A percentile compares a stretch with the other conserved stretches of the same genome.
Evolutionary conservation across 441 rosid species (phyloP).

Genomic region (Aleurites moluccanus): DNA sequence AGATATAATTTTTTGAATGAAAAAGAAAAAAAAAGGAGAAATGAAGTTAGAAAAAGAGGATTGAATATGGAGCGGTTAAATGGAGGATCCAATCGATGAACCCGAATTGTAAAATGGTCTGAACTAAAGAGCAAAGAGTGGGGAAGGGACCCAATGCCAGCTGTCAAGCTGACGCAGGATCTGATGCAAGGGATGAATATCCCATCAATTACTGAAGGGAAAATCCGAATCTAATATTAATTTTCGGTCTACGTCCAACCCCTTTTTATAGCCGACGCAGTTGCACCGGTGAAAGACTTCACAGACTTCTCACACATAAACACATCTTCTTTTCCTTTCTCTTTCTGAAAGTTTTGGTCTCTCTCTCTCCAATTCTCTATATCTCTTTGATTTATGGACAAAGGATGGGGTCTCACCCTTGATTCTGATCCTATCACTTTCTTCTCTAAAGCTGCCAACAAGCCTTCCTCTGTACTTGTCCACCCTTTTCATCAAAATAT

Average conservation of each 20-base stretch:
- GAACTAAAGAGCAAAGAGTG: no score
- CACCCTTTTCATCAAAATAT: constrained; percentile 9
- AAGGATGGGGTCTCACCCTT: constrained; percentile 75
- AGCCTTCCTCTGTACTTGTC: background rate
- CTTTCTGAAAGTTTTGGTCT: constrained; percentile 15
- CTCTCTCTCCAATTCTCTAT: constrained; percentile 14
- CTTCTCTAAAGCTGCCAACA: constrained; percentile 27
- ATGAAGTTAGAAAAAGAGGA: no score
- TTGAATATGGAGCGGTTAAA: no score
- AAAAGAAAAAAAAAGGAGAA: no score
- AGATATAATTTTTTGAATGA: no score
- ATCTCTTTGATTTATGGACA: constrained; percentile 61
- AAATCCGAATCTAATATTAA: constrained; percentile 12
- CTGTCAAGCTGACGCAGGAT: constrained; percentile 57
- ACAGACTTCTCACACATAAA: constrained; percentile 38
- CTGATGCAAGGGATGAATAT: constrained; percentile 45
- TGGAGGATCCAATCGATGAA: background rate
- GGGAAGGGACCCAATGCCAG: constrained; percentile 27
- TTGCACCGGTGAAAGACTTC: constrained; percentile 69
- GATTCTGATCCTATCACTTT: constrained; percentile 53
- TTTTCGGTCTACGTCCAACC: constrained; percentile 52
- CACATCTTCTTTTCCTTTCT: background rate
- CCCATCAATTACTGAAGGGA: constrained; percentile 5
- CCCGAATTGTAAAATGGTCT: background rate
- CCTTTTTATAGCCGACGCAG: constrained; percentile 66